Evolutionary conservation across 2,329 filamentous ascomycete genomes (phyloP), one percentile per base, ranked within the genome.

Genomic region (Hypoxylon sp.): DNA sequence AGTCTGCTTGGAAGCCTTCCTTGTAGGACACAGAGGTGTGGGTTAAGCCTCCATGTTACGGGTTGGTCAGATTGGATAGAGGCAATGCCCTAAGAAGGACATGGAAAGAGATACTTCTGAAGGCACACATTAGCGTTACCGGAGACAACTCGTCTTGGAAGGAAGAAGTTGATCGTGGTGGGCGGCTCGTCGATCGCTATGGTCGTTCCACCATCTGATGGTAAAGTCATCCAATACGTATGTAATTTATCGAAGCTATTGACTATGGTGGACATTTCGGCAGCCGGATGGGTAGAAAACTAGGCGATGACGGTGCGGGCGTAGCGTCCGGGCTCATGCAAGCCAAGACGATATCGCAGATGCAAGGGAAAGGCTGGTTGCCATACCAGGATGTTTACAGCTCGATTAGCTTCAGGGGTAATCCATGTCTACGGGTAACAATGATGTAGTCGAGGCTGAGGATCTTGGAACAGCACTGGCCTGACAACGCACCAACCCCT

Each of bases 391-490:
- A 55, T 62, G 50, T 65, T 62, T 61, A 62, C 65, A 66, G 64
- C 58, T 70, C 52, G 55, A 59, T 32, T 11, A 50, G 58, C 11
- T 67, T 51, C 42, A 62, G 59, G 68, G 66, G 50, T 42, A 29
- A 69, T 13, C 66, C 69, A 71, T 71, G 66, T 69, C 63, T 48
- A 17, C 58, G 51, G 69, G 62, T 67, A 65, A 71, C 60, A 58
- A 67, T 69, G 69, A 71, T 71, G 69, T 69, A 67, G 44, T 69
- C 70, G 70, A 70, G 68, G 68, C 68, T 70, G 63, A 69, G 48
- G 48, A 67, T 69, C 69, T 55, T 65, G 66, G 63, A 65, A 61
- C 17, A n/a, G 47, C 53, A 65, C 53, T 71, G 66, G 63, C 62
- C 51, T 59, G 63, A 64, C 66, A 69, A 71, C 63, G 60, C 63